phyloP scores from a whole-genome alignment of 2,329 filamentous ascomycete species.

The Penicillium sp. region DNA sequence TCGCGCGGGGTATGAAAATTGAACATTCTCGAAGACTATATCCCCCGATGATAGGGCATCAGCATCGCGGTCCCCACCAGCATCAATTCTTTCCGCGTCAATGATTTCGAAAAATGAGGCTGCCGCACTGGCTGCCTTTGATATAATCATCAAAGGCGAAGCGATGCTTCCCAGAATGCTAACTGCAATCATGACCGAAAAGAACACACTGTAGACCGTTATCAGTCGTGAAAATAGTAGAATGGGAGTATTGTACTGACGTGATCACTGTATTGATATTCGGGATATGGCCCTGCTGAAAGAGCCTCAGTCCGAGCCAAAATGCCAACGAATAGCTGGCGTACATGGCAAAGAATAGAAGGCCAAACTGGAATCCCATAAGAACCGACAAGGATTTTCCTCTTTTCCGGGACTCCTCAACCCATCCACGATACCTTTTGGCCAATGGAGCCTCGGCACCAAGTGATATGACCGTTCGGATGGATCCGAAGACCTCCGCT shows the following conservation, averaged over 20 bases:
- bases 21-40: slow-evolving; percentile 21
- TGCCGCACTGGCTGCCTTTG: slow-evolving; percentile 39
- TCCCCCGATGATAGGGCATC: not conserved
- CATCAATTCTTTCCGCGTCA: slow-evolving; percentile 24
- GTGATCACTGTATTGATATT: slow-evolving; percentile 43
- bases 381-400: slow-evolving; percentile 34
- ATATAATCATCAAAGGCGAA: slow-evolving; percentile 40
- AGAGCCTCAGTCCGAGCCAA: slow-evolving; percentile 44
- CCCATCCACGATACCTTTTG: slow-evolving; percentile 41
- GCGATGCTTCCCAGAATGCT: slow-evolving; percentile 33
- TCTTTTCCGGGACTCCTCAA: slow-evolving; percentile 41
- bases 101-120: slow-evolving; percentile 39
- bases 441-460: slow-evolving; percentile 45
- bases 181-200: slow-evolving; percentile 37
- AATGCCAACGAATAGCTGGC: slow-evolving; percentile 41
- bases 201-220: slow-evolving; percentile 34
- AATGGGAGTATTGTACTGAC: slow-evolving; percentile 20
- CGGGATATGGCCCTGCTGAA: slow-evolving; percentile 36
- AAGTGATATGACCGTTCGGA: slow-evolving; percentile 51
- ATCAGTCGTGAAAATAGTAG: not conserved
- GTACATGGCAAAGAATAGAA: slow-evolving; percentile 44
- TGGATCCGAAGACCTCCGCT: slow-evolving; percentile 47
- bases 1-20: slow-evolving; percentile 50
- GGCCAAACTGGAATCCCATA: slow-evolving; percentile 37
- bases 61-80: not conserved